Percentiles rank a stretch among this genome's conserved stretches.
phyloP scores from a whole-genome alignment of 306 rosid genomes.

The Cicer yamashitae region DNA sequence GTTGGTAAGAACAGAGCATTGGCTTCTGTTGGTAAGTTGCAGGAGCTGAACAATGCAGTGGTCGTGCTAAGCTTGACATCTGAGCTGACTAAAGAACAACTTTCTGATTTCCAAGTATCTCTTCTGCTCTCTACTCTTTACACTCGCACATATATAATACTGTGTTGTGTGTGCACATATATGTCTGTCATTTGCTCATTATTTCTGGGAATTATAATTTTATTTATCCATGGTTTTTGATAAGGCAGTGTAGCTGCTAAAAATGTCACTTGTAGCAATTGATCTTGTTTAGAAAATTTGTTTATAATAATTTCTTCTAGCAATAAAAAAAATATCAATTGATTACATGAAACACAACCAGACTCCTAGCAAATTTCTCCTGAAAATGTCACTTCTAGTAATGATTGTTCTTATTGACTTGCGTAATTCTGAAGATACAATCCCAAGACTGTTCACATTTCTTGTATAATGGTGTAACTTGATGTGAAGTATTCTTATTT shows the following conservation, averaged over 20 bases:
- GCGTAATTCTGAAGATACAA: constrained; percentile 1
- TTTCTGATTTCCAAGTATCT: constrained; percentile 75
- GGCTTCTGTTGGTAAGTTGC: constrained; percentile 79
- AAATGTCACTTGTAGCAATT: constrained; percentile 14
- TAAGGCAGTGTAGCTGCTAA: not conserved
- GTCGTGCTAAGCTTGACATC: constrained; percentile 64
- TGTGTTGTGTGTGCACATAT: not conserved
- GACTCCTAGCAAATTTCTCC: not conserved
- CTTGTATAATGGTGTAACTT: constrained; percentile 1
- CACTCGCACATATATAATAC: not conserved
- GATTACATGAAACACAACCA: not conserved
- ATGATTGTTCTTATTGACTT: no score
- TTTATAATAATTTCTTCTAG: not conserved
- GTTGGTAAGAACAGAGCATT: constrained; percentile 83
- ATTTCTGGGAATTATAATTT: not conserved
- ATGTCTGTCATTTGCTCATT: not conserved
- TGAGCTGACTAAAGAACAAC: constrained; percentile 65
- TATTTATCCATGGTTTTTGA: constrained; percentile 1
- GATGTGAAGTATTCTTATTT: constrained; percentile 3
- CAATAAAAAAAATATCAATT: not conserved
- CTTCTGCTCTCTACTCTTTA: constrained; percentile 10
- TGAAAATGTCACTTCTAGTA: no score
- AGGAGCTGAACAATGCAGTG: constrained; percentile 91
- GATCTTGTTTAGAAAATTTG: not conserved
- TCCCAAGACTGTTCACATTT: constrained; percentile 1